Conservation (phyloP, 768 basidiomycete genomes). For the Dacryopinax spathularia region DNA sequence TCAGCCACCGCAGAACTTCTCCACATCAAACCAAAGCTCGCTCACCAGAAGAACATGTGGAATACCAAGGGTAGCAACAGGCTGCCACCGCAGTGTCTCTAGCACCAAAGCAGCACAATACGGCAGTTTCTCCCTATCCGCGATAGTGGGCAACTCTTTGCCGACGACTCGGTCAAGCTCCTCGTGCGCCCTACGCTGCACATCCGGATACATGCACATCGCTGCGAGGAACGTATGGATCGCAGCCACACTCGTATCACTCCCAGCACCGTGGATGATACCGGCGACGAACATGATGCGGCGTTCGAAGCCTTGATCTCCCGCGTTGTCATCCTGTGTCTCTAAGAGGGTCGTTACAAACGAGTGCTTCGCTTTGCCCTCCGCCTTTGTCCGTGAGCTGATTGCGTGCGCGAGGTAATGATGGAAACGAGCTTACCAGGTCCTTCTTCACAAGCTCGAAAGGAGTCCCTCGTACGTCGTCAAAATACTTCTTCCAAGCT, state of each 20-base stretch:
- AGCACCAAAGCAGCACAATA: conserved; percentile 14
- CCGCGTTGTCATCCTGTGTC: too few relatives aligned
- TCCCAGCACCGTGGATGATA: too few relatives aligned
- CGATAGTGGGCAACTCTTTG: conserved; percentile 13
- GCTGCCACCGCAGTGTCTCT: conserved; percentile 17
- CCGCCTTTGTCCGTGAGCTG: too few relatives aligned
- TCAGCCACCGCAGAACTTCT: too few relatives aligned
- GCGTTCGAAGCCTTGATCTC: too few relatives aligned
- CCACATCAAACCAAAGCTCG: too few relatives aligned
- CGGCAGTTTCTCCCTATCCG: conserved; percentile 13
- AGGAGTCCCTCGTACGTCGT: not conserved
- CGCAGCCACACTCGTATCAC: too few relatives aligned
- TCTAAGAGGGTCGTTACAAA: too few relatives aligned
- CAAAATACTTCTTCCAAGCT: not conserved
- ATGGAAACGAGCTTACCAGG: too few relatives aligned
- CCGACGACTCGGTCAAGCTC: conserved; percentile 16
- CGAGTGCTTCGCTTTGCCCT: too few relatives aligned
- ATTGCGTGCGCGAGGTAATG: too few relatives aligned
- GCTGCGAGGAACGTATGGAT: not conserved
- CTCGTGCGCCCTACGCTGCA: conserved; percentile 10
- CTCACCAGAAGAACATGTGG: not conserved
- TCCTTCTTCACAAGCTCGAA: not conserved
- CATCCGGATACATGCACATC: not conserved
- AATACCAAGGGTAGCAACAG: conserved; percentile 9
- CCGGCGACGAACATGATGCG: too few relatives aligned